Conservation (phyloP, 2,329 filamentous ascomycete genomes). For the Dactylonectria estremocensis region DNA sequence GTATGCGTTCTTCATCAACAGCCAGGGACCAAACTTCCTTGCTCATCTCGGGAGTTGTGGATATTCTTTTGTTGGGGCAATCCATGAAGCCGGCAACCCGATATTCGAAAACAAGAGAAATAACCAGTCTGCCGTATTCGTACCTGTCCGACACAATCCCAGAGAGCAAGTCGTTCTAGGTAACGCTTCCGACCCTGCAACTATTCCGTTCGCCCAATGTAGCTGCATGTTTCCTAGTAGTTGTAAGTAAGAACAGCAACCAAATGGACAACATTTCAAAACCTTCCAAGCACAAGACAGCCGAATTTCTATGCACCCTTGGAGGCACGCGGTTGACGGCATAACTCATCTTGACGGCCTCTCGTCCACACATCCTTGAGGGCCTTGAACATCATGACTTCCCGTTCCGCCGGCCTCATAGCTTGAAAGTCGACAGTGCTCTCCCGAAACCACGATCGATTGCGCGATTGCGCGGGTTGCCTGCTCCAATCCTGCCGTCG, state of each 20-base stretch:
- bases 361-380: slow-evolving; percentile 8
- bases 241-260: not conserved
- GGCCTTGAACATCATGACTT: slow-evolving; percentile 20
- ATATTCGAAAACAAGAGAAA: slow-evolving; percentile 10
- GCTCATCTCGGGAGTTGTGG: slow-evolving; percentile 5
- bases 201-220: not conserved
- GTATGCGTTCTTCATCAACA: not conserved
- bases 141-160: not conserved
- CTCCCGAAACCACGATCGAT: slow-evolving; percentile 22
- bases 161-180: not conserved
- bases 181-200: not conserved
- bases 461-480: not conserved
- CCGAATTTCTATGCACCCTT: not conserved
- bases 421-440: slow-evolving; percentile 17
- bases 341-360: no score
- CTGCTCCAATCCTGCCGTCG: not conserved
- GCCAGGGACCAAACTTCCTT: not conserved
- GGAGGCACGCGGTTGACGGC: not conserved
- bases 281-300: not conserved
- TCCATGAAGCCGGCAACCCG: not conserved
- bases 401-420: slow-evolving; percentile 6
- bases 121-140: not conserved
- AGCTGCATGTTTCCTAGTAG: not conserved
- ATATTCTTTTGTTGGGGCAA: slow-evolving; percentile 26
- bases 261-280: not conserved